Base-by-base conservation (phyloP, 108 stramenopile species). In the Stephanodiscus triporus region DNA sequence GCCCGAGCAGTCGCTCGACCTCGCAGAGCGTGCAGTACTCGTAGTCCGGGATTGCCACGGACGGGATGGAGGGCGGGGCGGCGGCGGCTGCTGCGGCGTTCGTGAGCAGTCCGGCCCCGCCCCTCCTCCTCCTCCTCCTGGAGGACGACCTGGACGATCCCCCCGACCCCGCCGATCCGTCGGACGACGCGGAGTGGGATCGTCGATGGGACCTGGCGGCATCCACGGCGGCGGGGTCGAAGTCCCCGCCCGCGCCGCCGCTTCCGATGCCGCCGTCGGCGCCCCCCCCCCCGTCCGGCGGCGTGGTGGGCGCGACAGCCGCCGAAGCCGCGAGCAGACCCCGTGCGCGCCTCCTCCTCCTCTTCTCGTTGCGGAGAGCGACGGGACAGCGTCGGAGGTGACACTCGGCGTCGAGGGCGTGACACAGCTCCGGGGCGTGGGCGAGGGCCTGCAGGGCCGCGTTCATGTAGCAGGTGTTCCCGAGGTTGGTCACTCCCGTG, bases 401-500 rank as follows among this genome's bases (percentile, higher is more conserved):
- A n/a, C 85, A 75, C 61, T 92, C 88, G 37, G 80, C 87, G 62
- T 93, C 91, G 69, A 95, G 78, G 38, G 92, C 92, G 81, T 90
- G 75, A 69, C 92, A 93, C 6, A 95, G 80, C 68, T 93, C 92
- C 11, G 95, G 95, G 1, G 91, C 88, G 72, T 95, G 95, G 1
- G 95, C 95, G 70, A 95, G 66, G 6, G 91, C 89, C 72, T 95
- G 92, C 0, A 95, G 72, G 16, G 91, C 87, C 19, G 91, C 89
- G 69, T 92, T 92, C 87, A 92, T 91, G 81, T 91, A 95, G 68
- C 94, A 95, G 2, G 94, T 95, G 58, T 95, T 95, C 24, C 94
- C 94, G n/a, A 95, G 69, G 59, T 95, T 95, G 42, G 81, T 77
- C 22, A 95, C 81, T 34, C 91, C 89, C 8, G 87, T 81, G 42